Evolutionary conservation across 352 stramenopile species (phyloP), one percentile per base, ranked within the genome.

Genomic region (Peronospora belbahrii): DNA sequence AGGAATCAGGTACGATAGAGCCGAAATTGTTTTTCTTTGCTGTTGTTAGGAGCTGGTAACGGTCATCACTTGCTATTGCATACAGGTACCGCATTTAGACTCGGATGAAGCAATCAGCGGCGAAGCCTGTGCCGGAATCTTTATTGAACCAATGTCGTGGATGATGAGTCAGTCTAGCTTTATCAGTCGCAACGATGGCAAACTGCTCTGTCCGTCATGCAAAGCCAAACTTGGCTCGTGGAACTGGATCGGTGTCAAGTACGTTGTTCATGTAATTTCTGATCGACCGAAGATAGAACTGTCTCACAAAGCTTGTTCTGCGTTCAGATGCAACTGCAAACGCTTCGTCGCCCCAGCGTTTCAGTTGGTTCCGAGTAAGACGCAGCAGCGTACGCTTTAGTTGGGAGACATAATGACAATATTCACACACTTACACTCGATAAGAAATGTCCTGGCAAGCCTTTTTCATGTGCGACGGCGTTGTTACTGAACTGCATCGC

Each of bases 231-330:
- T 90, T 43, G 78, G 78, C n/a, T 74, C 71, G 18, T 90, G 71
- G 70, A 80, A 73, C 44, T 90, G 78, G 78, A 73, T 74, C 19
- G 78, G 78, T 36, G 57, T 77, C 52, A 87, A 85, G 78, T 89
- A 69, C 27, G 73, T 67, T 25, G 32, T 24, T 30, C 17, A 15
- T 14, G 19, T 11, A 11, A 19, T 43, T 9, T 2, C 22, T 32
- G 11, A 41, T 8, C 15, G 36, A 38, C 39, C 25, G 9, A 14
- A n/a, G n/a, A n/a, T n/a, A n/a, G n/a, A n/a, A n/a, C n/a, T n/a
- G n/a, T n/a, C 10, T 34, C 41, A 23, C 17, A 24, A 19, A 43
- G 22, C 6, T 31, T 20, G 38, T n/a, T 41, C 2, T 57, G 22
- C 15, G 5, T 36, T 31, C 37, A 86, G 75, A 56, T 88, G 75